These are phyloP conservation scores for Diutina ranongensis DNA, from an alignment of 1,139 yeast species.

Conservation along the genomic window DNA sequence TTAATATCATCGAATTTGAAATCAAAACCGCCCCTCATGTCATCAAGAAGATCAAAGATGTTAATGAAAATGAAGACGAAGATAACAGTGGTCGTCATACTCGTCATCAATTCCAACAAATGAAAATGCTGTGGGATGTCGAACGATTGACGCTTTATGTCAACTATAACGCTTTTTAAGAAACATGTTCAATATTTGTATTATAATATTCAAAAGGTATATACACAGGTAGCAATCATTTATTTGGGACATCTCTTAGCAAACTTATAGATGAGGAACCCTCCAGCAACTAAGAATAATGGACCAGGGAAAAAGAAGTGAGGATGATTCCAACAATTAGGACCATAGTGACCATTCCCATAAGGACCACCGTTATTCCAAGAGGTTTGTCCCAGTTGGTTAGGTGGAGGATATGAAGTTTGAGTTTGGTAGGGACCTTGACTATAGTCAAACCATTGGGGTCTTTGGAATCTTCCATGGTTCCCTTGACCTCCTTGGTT, in stretches of 20 bases:
- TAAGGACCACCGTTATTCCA: not conserved
- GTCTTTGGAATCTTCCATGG: too few relatives aligned
- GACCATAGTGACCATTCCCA: not conserved
- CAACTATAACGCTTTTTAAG: conserved; percentile 2
- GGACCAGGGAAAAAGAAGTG: not conserved
- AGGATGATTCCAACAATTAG: not conserved
- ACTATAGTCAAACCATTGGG: too few relatives aligned
- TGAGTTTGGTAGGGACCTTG: too few relatives aligned
- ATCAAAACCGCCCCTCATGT: conserved; percentile 26
- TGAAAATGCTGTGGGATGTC: conserved; percentile 38
- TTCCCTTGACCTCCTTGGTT: too few relatives aligned
- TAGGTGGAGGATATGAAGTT: too few relatives aligned
- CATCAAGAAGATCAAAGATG: conserved; percentile 11
- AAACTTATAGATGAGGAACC: not conserved
- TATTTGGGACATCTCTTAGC: not conserved
- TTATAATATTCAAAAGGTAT: not conserved
- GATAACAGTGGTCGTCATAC: conserved; percentile 28
- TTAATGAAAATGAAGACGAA: not conserved
- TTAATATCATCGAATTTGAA: conserved; percentile 36
- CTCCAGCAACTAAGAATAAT: not conserved
- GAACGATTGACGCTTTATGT: conserved; percentile 27
- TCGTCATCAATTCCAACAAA: conserved; percentile 35
- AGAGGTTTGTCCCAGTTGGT: too few relatives aligned
- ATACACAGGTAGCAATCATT: not conserved
- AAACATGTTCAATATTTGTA: too few relatives aligned